Conservation (phyloP, 2,329 filamentous ascomycete species). For the Exophiala phaeomuriformis region DNA sequence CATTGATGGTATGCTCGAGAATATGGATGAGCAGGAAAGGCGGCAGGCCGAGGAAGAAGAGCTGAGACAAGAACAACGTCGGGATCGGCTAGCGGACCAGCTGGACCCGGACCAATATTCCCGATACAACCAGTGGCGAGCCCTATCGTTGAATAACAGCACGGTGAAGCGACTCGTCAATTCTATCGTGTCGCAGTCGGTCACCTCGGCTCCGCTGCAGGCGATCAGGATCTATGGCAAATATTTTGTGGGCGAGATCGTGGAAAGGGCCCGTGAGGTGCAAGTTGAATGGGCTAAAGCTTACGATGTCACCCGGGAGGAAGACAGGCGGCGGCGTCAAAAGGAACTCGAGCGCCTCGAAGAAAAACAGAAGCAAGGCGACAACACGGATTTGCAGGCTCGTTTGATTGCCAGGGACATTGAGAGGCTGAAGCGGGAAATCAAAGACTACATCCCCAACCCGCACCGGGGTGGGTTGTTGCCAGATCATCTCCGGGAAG, state of each 20-base stretch:
- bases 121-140: constrained; percentile 22
- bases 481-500: constrained; percentile 45
- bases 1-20: constrained; percentile 24
- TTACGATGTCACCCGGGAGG: constrained; percentile 47
- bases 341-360: constrained; percentile 44
- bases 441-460: constrained; percentile 33
- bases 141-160: constrained; percentile 39
- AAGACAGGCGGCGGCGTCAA: constrained; percentile 51
- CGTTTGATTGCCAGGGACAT: constrained; percentile 24
- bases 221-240: constrained; percentile 60
- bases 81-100: constrained; percentile 19
- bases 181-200: constrained; percentile 59
- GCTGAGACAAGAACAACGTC: constrained; percentile 18
- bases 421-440: constrained; percentile 28
- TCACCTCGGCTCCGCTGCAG: constrained; percentile 57
- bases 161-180: constrained; percentile 54
- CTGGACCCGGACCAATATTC: constrained; percentile 21
- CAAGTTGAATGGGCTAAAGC: constrained; percentile 48
- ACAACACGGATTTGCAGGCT: constrained; percentile 20
- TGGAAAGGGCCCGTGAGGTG: constrained; percentile 58
- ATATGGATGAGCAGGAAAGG: constrained; percentile 24
- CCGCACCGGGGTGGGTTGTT: constrained; percentile 43
- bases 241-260: constrained; percentile 58
- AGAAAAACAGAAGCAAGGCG: constrained; percentile 31
- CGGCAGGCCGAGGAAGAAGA: constrained; percentile 23